Percentiles rank a stretch among this genome's conserved stretches.
Evolutionary conservation across 2,329 filamentous ascomycete genomes (phyloP).

Genomic region (Geosmithia putterillii): DNA sequence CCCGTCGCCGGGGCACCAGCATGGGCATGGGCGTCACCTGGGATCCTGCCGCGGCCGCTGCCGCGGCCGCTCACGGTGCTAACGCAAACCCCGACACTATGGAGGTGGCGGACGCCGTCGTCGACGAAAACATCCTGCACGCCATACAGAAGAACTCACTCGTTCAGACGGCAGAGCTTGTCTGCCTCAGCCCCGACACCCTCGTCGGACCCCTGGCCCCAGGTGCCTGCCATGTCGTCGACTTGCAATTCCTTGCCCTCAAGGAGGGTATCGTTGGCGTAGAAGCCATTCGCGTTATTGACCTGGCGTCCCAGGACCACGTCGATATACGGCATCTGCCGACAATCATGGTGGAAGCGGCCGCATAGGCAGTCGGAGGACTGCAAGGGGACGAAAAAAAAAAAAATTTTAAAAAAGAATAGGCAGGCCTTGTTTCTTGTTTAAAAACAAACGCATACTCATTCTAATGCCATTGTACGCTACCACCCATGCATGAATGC

Average conservation of each 20-base stretch:
- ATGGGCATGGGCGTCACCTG: background rate
- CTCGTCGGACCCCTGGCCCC: conserved; percentile 61
- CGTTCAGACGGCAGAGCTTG: conserved; percentile 52
- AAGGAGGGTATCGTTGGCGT: conserved; percentile 54
- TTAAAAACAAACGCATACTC: no score
- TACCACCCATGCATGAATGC: no score
- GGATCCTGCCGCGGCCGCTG: background rate
- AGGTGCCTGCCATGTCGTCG: conserved; percentile 60
- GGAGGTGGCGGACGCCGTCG: conserved; percentile 49
- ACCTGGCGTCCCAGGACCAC: conserved; percentile 62
- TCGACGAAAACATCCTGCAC: conserved; percentile 61
- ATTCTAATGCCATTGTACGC: no score
- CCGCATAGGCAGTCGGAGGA: no score
- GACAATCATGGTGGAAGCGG: conserved; percentile 43
- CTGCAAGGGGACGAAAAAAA: no score
- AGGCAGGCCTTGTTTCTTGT: no score
- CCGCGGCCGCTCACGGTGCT: background rate
- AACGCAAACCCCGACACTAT: conserved; percentile 9
- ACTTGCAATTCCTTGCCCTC: conserved; percentile 60
- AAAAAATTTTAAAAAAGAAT: no score
- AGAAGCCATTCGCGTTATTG: conserved; percentile 61
- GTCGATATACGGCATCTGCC: conserved; percentile 68
- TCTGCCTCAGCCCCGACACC: conserved; percentile 66
- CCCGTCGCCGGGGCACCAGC: conserved; percentile 15
- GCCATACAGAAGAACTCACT: conserved; percentile 56